A percentile compares a stretch with the other conserved stretches of the same genome.
Evolutionary conservation across 1,284 basidiomycete species (phyloP).

Genomic region (Moesziomyces parantarcticus): DNA sequence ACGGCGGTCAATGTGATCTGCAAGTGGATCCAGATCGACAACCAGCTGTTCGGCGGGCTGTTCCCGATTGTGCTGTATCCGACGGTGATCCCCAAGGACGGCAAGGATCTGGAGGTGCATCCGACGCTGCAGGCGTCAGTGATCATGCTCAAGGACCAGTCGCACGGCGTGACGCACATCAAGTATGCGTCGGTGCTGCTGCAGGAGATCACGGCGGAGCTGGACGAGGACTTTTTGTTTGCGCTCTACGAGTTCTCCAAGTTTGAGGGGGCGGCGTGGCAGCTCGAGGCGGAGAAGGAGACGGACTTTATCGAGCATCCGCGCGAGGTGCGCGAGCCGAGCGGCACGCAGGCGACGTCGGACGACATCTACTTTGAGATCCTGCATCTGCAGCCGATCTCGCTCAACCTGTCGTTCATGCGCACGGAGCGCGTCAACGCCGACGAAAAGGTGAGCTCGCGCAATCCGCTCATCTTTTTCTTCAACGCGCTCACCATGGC

Average conservation of each 20-base stretch:
- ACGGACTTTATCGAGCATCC: conserved; percentile 78
- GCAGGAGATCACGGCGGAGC: conserved; percentile 93
- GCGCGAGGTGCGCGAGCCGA: conserved; percentile 83
- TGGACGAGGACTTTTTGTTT: conserved; percentile 96
- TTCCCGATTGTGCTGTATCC: conserved; percentile 97
- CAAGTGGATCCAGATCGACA: conserved; percentile 87
- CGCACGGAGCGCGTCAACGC: conserved; percentile 91
- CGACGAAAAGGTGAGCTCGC: conserved; percentile 74
- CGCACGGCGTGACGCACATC: conserved; percentile 94
- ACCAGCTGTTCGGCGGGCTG: conserved; percentile 94
- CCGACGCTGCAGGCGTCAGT: conserved; percentile 91
- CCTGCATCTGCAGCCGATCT: conserved; percentile 94
- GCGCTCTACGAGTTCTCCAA: conserved; percentile 91
- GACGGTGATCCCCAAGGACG: conserved; percentile 86
- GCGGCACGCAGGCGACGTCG: conserved; percentile 68
- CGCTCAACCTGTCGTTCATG: conserved; percentile 94
- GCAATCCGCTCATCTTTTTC: conserved; percentile 90
- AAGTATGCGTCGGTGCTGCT: conserved; percentile 96
- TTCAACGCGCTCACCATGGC: conserved; percentile 97
- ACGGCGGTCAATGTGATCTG: conserved; percentile 86
- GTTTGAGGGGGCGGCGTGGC: conserved; percentile 75
- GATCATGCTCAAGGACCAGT: conserved; percentile 84
- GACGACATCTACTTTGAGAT: conserved; percentile 92
- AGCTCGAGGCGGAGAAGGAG: conserved; percentile 39
- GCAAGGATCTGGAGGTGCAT: conserved; percentile 79